Evolutionary conservation across 179 eudicot genomes (phyloP).

Genomic region (Sideroxylon spinosum): DNA sequence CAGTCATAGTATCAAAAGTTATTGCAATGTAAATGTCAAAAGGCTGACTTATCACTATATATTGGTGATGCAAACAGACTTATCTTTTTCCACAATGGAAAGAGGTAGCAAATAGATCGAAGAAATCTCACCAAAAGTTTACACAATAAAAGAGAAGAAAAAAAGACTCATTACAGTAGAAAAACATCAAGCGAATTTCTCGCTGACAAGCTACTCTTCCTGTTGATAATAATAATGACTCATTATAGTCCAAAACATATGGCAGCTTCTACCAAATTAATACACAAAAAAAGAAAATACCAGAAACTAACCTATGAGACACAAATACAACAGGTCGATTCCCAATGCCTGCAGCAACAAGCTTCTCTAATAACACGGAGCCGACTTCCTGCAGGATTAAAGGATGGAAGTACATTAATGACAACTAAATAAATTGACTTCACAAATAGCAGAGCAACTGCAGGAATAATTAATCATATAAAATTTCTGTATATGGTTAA

Average conservation of each 20-base stretch:
- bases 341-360: constrained; percentile 94
- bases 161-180: too few species aligned
- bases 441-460: constrained; percentile 7
- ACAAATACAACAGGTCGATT: constrained; percentile 86
- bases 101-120: too few species aligned
- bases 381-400: constrained; percentile 75
- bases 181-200: too few species aligned
- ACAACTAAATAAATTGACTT: not conserved
- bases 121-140: too few species aligned
- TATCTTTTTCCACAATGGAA: not conserved
- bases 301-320: constrained; percentile 69
- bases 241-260: not conserved
- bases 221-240: not conserved
- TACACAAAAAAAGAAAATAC: not conserved
- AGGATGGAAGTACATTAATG: not conserved
- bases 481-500: not conserved
- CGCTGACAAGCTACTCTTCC: too few species aligned
- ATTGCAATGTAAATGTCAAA: not conserved
- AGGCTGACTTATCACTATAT: not conserved
- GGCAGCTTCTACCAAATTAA: constrained; percentile 5
- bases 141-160: too few species aligned
- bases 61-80: not conserved
- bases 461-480: not conserved
- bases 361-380: constrained; percentile 85
- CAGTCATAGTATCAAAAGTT: not conserved